Percentiles rank a stretch among this genome's conserved stretches.
phyloP scores from a whole-genome alignment of 352 stramenopile genomes.

The Phytophthora pinifolia region DNA sequence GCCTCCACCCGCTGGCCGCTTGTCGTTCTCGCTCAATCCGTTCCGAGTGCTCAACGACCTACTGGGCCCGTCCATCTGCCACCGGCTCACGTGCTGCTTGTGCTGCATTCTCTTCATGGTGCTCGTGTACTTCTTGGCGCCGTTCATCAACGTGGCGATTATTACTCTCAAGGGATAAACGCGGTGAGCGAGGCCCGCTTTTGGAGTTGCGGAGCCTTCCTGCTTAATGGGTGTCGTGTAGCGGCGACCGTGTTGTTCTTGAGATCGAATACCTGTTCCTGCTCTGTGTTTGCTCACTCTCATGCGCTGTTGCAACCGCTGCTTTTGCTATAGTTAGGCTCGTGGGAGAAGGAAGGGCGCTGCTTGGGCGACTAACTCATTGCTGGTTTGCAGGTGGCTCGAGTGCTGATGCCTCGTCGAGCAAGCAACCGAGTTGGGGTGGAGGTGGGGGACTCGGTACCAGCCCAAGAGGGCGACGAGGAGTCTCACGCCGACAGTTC shows the following conservation, averaged over 20 bases:
- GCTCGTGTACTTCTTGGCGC: slow-evolving; percentile 84
- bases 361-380: not conserved
- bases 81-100: slow-evolving; percentile 82
- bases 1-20: slow-evolving; percentile 83
- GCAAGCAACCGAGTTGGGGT: slow-evolving; percentile 30
- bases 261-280: slow-evolving; percentile 23
- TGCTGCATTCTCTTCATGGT: slow-evolving; percentile 87
- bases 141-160: slow-evolving; percentile 85
- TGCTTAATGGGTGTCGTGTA: slow-evolving; percentile 14
- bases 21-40: slow-evolving; percentile 92
- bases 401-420: slow-evolving; percentile 20
- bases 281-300: slow-evolving; percentile 1
- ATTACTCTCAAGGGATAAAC: slow-evolving; percentile 58
- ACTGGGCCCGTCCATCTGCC: slow-evolving; percentile 85
- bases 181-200: not conserved
- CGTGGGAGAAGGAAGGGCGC: slow-evolving; percentile 2
- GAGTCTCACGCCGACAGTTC: slow-evolving; percentile 15
- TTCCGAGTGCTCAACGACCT: slow-evolving; percentile 90
- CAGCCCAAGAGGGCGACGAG: slow-evolving; percentile 14
- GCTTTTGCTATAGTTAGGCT: slow-evolving; percentile 26
- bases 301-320: slow-evolving; percentile 12
- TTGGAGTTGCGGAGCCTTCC: slow-evolving; percentile 10
- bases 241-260: slow-evolving; percentile 18
- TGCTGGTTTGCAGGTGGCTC: not conserved
- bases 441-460: slow-evolving; percentile 5